Base-by-base conservation (phyloP, 352 stramenopile species). In the Thalassiosira hispida region DNA sequence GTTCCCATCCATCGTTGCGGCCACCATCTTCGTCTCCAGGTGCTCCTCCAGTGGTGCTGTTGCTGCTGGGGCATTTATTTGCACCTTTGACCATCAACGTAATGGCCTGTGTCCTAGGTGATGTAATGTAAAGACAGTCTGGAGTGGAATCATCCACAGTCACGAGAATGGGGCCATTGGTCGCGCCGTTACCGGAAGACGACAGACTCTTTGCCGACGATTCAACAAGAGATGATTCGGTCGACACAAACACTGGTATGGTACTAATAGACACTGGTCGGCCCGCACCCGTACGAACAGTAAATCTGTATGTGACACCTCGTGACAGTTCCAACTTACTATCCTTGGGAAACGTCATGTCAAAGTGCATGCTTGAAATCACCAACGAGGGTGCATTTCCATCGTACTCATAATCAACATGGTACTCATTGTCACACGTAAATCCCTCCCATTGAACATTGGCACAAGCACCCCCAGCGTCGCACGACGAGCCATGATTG, bases 391-490 rank as follows among this genome's bases (percentile, higher is more conserved):
- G 16, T 20, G 49, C 35, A 16, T 46, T 56, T 14, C 18, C 25
- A 20, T 52, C 31, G 27, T 57, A 38, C 8, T 38, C 44, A 29
- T 47, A 2, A 20, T 78, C 51, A 52, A 82, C 53, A 61, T 56
- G 63, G 20, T 51, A 79, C 25, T 83, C 60, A 47, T 79, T 78
- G 42, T 76, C 68, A 33, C 76, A 83, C 7, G 47, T 76, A 18
- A 69, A 78, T 62, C 76, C 76, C 46, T 71, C 16, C 76, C 76
- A 83, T 27, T 79, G 68, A 40, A 83, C 60, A 38, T 83, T 83
- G 1, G n/a, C 8, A 53, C 76, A 83, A 20, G 20, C 63, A 25
- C 68, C 68, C 33, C 76, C 76, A 38, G 20, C 5, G 35, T 80
- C 72, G 38, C 72, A 80, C 1, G 69, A 65, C 29, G 69, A 71